phyloP scores from a whole-genome alignment of 768 basidiomycete species.

The Xerocomus spinulosus region DNA sequence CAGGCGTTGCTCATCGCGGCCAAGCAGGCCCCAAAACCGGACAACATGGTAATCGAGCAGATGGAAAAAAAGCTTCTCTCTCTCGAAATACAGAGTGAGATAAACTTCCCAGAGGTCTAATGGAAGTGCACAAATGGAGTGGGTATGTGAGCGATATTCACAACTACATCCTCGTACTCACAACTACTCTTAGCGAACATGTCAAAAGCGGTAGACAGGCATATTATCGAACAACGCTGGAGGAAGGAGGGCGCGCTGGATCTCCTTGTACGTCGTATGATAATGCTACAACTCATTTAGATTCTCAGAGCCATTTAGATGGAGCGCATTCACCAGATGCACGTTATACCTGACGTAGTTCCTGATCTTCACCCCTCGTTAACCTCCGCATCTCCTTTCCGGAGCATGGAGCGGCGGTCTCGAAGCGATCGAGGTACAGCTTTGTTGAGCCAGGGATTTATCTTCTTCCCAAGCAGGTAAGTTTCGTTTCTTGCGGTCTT shows the following conservation, averaged over 20 bases:
- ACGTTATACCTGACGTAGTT: constrained; percentile 83
- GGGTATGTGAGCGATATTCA: constrained; percentile 45
- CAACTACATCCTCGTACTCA: not conserved
- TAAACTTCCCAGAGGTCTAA: constrained; percentile 80
- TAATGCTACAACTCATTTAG: not conserved
- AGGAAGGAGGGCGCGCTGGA: constrained; percentile 79
- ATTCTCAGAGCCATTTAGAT: constrained; percentile 47
- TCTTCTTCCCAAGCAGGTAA: constrained; percentile 63
- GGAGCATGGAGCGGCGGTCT: constrained; percentile 23
- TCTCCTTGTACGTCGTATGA: constrained; percentile 50
- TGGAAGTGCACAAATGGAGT: constrained; percentile 77
- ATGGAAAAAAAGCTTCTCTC: constrained; percentile 50
- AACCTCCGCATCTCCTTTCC: constrained; percentile 68
- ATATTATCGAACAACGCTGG: constrained; percentile 82
- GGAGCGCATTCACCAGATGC: constrained; percentile 91
- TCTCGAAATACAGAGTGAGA: constrained; percentile 72
- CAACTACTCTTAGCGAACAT: constrained; percentile 49
- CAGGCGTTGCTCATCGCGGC: constrained; percentile 16
- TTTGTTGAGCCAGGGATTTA: constrained; percentile 70
- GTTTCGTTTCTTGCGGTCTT: constrained; percentile 10
- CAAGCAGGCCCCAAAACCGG: constrained; percentile 23
- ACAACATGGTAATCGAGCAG: constrained; percentile 38
- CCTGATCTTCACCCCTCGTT: constrained; percentile 60
- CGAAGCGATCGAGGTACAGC: constrained; percentile 23
- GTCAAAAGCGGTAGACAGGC: constrained; percentile 66